Evolutionary conservation across 495 filamentous ascomycete species (phyloP).

Genomic region (Daldinia childiae): DNA sequence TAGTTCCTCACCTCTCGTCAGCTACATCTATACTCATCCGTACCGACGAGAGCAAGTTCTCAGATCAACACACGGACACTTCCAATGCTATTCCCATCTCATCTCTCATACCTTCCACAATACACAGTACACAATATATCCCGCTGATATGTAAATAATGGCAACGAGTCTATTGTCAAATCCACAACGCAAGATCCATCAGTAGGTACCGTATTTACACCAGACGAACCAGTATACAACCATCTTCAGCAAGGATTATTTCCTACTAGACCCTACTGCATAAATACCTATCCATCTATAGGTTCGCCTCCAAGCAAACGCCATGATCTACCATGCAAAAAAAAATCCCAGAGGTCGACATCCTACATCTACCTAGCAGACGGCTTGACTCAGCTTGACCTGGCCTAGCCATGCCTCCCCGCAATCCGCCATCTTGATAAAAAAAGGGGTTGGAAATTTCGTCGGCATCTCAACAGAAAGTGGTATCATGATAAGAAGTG

Average conservation of each 20-base stretch:
- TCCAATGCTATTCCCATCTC: neutral
- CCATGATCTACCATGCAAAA: conserved; percentile 25
- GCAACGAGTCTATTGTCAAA: conserved; percentile 10
- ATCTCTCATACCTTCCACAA: neutral
- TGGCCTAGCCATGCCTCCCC: conserved; percentile 6
- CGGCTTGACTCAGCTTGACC: neutral
- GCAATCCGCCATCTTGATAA: neutral
- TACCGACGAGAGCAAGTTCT: neutral
- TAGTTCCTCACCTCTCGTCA: too few relatives aligned
- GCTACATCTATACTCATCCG: neutral
- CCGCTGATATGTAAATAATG: neutral
- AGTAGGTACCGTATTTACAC: neutral
- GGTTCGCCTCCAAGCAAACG: conserved; percentile 2
- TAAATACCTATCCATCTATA: neutral
- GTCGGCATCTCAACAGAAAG: conserved; percentile 24
- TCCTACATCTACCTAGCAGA: conserved; percentile 7
- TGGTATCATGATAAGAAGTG: conserved; percentile 42
- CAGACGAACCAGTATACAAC: neutral
- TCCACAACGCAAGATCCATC: conserved; percentile 18
- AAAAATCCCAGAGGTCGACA: neutral
- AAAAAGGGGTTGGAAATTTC: conserved; percentile 10
- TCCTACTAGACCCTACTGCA: neutral
- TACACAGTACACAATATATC: neutral
- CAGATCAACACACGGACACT: too few relatives aligned
- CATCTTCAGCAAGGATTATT: neutral